Evolutionary conservation across 2,329 filamentous ascomycete genomes (phyloP).

Genomic region (Onygenales sp.): DNA sequence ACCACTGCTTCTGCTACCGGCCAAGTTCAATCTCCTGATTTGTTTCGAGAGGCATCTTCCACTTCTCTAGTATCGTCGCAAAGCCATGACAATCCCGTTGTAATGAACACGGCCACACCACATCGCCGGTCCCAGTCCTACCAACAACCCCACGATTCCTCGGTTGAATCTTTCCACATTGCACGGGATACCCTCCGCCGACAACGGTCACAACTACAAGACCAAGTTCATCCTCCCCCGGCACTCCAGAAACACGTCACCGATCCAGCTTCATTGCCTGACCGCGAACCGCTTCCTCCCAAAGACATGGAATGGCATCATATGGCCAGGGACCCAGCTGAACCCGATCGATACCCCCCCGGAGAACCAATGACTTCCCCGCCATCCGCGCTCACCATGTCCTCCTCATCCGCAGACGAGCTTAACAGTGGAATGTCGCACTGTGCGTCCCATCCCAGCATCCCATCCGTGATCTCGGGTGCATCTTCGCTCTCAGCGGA

Average conservation of each 20-base stretch:
- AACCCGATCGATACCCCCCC: conserved; percentile 13
- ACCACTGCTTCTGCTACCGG: conserved; percentile 36
- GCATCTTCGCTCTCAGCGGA: conserved; percentile 38
- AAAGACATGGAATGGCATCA: conserved; percentile 9
- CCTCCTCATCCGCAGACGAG: conserved; percentile 37
- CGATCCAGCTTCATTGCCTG: conserved; percentile 4
- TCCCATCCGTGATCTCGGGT: conserved; percentile 36
- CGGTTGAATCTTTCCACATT: conserved; percentile 25
- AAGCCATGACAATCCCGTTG: conserved; percentile 7
- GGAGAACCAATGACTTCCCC: conserved; percentile 22
- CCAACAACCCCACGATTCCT: conserved; percentile 22
- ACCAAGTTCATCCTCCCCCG: conserved; percentile 1
- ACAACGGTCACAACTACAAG: conserved; percentile 21
- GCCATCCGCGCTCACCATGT: conserved; percentile 37
- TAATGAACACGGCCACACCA: conserved; percentile 8
- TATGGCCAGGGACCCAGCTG: background rate
- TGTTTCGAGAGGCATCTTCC: conserved; percentile 20
- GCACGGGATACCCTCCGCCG: conserved; percentile 26
- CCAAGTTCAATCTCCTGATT: conserved; percentile 30
- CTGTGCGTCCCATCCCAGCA: conserved; percentile 38
- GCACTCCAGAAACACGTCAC: background rate
- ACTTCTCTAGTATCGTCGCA: background rate
- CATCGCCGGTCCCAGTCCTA: conserved; percentile 30
- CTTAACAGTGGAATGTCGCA: conserved; percentile 38
- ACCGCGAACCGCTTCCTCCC: conserved; percentile 10